Conservation (phyloP, 768 basidiomycete species). For the Chiua virens region DNA sequence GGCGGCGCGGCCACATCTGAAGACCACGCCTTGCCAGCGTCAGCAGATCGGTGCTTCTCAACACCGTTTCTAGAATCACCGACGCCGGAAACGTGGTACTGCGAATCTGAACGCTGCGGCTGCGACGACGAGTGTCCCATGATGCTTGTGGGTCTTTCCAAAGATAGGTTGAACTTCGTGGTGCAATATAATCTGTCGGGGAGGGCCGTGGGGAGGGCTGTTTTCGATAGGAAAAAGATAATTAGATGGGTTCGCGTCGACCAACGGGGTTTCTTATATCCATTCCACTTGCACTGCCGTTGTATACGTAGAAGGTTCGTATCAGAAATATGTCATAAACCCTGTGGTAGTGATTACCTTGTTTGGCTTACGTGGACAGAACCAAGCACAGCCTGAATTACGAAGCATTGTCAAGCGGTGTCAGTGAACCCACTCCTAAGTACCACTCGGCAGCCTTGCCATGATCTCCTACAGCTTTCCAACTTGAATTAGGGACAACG, state of each 20-base stretch:
- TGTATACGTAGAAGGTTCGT: no score
- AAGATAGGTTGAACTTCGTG: constrained; percentile 3
- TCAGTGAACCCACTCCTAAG: no score
- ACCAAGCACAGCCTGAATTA: no score
- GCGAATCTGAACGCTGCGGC: constrained; percentile 1
- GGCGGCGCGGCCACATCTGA: constrained; percentile 19
- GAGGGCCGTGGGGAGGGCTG: not conserved
- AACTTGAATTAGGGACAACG: no score
- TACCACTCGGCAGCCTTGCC: no score
- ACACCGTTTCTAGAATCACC: not conserved
- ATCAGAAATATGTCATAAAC: no score
- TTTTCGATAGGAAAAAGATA: not conserved
- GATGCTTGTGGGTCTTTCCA: constrained; percentile 3
- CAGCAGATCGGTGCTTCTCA: not conserved
- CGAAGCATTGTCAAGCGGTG: no score
- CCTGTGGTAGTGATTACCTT: no score
- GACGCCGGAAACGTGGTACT: not conserved
- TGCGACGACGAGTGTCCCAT: constrained; percentile 16
- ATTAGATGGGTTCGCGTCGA: not conserved
- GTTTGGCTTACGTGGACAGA: no score
- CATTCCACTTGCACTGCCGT: no score
- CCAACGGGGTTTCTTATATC: no score
- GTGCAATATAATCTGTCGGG: not conserved
- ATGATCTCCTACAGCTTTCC: no score
- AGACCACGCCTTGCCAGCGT: not conserved